Percentiles rank a stretch among this genome's conserved stretches.
phyloP scores from a whole-genome alignment of 495 filamentous ascomycete genomes.

The Monascus purpureus region DNA sequence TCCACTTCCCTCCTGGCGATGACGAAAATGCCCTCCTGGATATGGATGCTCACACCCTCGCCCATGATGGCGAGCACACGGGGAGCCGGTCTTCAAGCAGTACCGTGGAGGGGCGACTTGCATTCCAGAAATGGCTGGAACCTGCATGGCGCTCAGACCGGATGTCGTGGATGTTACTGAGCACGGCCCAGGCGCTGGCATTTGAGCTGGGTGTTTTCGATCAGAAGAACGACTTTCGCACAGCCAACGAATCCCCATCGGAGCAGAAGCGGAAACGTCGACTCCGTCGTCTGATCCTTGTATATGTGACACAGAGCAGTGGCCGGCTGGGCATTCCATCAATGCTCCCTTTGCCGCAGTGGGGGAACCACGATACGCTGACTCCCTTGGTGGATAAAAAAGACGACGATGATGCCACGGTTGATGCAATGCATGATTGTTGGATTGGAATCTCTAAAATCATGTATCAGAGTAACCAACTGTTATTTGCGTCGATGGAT shows the following conservation, averaged over 20 bases:
- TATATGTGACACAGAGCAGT: constrained; percentile 82
- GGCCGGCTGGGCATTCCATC: constrained; percentile 88
- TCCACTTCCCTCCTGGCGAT: constrained; percentile 90
- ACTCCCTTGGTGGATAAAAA: constrained; percentile 12
- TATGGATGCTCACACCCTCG: constrained; percentile 26
- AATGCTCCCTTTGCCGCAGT: constrained; percentile 59
- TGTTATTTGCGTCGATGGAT: constrained; percentile 67
- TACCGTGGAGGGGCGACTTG: constrained; percentile 41
- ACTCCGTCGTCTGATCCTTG: constrained; percentile 70
- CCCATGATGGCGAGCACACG: constrained; percentile 18
- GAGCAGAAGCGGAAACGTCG: constrained; percentile 68
- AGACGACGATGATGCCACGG: constrained; percentile 13
- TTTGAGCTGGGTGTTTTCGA: constrained; percentile 96
- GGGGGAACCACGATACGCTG: constrained; percentile 8
- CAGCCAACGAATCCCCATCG: constrained; percentile 35
- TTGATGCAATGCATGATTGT: constrained; percentile 61
- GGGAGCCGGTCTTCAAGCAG: constrained; percentile 22
- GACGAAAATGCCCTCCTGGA: constrained; percentile 49
- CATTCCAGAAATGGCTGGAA: constrained; percentile 89
- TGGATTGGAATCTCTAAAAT: constrained; percentile 85
- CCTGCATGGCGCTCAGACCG: constrained; percentile 92
- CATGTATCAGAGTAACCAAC: constrained; percentile 76
- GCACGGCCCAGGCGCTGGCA: constrained; percentile 74
- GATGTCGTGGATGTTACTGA: constrained; percentile 98
- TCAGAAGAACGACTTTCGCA: constrained; percentile 43